Conservation (phyloP, 805 yeast genomes). For the Sungouiozyma intestinalis region DNA sequence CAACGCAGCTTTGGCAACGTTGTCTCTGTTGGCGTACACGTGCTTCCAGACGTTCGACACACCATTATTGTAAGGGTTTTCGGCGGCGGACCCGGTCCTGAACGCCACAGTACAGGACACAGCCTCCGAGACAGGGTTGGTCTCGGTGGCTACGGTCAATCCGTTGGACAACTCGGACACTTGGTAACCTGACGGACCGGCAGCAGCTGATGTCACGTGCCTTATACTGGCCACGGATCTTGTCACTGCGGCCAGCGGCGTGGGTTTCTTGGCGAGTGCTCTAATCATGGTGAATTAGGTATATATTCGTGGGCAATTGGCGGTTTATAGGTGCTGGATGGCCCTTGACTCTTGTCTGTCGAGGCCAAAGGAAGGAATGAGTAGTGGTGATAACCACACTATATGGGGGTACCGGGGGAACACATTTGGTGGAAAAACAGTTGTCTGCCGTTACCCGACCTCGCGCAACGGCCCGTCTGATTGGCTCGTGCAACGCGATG, state of each 20-base stretch:
- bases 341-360: too few relatives aligned
- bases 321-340: too few relatives aligned
- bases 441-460: too few relatives aligned
- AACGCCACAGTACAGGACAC: conserved; percentile 46
- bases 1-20: conserved; percentile 26
- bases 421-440: too few relatives aligned
- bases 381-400: too few relatives aligned
- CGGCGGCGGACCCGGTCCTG: conserved; percentile 70
- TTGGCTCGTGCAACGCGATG: not conserved
- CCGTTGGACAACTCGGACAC: conserved; percentile 69
- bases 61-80: conserved; percentile 76
- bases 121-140: conserved; percentile 37
- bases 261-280: conserved; percentile 12
- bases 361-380: too few relatives aligned
- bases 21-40: not conserved
- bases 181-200: conserved; percentile 45
- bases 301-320: not conserved
- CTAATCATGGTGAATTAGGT: conserved; percentile 5
- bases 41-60: conserved; percentile 51
- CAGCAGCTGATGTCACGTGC: conserved; percentile 2
- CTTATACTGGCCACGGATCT: conserved; percentile 14
- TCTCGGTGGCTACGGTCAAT: conserved; percentile 59
- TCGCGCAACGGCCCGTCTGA: not conserved
- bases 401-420: too few relatives aligned
- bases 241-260: not conserved